A percentile compares a stretch with the other conserved stretches of the same genome.
These are phyloP conservation scores for Nepenthes alata DNA, from an alignment of 179 eudicot species.

Conservation along the genomic window DNA sequence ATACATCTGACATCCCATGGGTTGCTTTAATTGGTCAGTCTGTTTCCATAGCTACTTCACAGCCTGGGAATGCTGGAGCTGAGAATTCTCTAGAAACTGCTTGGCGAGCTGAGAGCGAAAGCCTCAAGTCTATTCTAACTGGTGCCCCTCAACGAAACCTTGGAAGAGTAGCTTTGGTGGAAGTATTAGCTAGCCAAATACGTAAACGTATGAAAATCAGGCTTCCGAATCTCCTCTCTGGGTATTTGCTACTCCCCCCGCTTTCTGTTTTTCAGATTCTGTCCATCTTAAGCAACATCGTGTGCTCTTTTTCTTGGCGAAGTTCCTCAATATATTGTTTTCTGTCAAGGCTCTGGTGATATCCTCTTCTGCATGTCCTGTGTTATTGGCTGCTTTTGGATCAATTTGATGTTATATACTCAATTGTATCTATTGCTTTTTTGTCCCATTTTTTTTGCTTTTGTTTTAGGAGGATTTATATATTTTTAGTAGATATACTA, in stretches of 20 bases:
- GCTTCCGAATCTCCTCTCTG: conserved; percentile 83
- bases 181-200: conserved; percentile 74
- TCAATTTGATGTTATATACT: too few species aligned
- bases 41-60: conserved; percentile 87
- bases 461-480: too few species aligned
- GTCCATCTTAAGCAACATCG: too few species aligned
- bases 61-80: conserved; percentile 67
- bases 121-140: conserved; percentile 75
- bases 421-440: too few species aligned
- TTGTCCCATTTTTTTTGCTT: too few species aligned
- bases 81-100: conserved; percentile 92
- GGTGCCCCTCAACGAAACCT: conserved; percentile 89
- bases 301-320: too few species aligned
- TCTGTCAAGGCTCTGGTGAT: too few species aligned
- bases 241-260: conserved; percentile 23
- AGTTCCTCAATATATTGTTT: too few species aligned
- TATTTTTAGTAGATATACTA: too few species aligned
- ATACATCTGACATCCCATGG: conserved; percentile 88
- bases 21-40: conserved; percentile 98
- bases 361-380: too few species aligned
- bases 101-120: conserved; percentile 96
- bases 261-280: too few species aligned
- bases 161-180: conserved; percentile 87
- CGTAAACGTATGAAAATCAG: conserved; percentile 84
- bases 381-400: too few species aligned